Conservation (phyloP, 2,329 filamentous ascomycete genomes). For the Daldinia sp. region DNA sequence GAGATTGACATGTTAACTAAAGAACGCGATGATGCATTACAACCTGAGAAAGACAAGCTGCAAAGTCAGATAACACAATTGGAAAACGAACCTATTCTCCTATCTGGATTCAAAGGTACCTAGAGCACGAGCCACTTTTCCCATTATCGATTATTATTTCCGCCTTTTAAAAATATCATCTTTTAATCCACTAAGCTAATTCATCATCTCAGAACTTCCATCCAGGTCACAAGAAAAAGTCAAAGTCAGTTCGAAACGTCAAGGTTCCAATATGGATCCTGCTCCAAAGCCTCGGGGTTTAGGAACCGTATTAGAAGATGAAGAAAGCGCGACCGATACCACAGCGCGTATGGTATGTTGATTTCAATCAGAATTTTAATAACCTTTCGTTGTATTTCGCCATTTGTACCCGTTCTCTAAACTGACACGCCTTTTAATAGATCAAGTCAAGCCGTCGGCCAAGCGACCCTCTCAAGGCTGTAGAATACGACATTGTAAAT, state of each 20-base stretch:
- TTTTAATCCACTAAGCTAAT: constrained; percentile 7
- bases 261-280: constrained; percentile 9
- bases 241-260: constrained; percentile 11
- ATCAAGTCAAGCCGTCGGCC: constrained; percentile 37
- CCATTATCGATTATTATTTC: neutral
- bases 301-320: neutral
- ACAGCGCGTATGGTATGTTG: constrained; percentile 24
- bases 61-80: constrained; percentile 14
- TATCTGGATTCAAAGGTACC: constrained; percentile 23
- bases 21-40: neutral
- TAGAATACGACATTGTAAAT: constrained; percentile 42
- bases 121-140: neutral
- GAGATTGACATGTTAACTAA: constrained; percentile 8
- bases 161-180: neutral
- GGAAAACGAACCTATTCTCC: constrained; percentile 17
- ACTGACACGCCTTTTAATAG: constrained; percentile 11
- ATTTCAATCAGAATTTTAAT: neutral
- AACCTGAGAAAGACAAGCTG: neutral
- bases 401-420: neutral
- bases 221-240: neutral
- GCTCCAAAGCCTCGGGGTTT: neutral
- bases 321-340: constrained; percentile 10
- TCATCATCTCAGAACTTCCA: neutral
- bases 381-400: neutral
- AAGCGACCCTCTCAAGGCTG: constrained; percentile 35